Conservation (phyloP, 257 asterid species). For the Osmanthus fragrans region DNA sequence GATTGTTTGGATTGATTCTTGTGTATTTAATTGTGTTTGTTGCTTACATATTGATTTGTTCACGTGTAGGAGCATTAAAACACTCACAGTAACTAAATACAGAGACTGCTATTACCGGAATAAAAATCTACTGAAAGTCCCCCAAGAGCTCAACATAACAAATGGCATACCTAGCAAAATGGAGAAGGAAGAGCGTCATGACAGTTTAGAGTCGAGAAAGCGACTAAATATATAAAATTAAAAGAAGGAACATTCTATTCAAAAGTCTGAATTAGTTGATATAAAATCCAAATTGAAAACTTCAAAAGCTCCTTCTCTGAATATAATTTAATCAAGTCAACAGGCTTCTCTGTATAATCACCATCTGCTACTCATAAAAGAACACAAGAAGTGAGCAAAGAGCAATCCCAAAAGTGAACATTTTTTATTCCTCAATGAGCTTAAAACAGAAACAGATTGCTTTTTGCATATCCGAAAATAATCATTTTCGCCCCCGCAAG, state of each 20-base stretch:
- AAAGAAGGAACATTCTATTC: constrained; percentile 12
- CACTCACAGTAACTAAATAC: constrained; percentile 19
- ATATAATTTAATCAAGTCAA: constrained; percentile 85
- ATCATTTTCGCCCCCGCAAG: not conserved
- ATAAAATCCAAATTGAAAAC: not conserved
- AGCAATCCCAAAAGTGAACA: constrained; percentile 19
- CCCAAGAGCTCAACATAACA: constrained; percentile 85
- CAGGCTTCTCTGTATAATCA: constrained; percentile 85
- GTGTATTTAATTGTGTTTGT: no score
- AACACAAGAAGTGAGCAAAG: constrained; percentile 24
- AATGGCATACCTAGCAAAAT: constrained; percentile 74
- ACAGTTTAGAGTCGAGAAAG: not conserved
- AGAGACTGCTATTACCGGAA: constrained; percentile 69
- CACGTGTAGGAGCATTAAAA: no score
- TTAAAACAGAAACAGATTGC: not conserved
- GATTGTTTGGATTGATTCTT: no score
- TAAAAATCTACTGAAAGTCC: constrained; percentile 87
- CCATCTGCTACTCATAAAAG: constrained; percentile 71
- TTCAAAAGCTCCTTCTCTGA: constrained; percentile 79
- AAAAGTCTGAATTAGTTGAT: constrained; percentile 8
- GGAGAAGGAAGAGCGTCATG: not conserved
- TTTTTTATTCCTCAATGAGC: not conserved
- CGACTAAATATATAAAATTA: constrained; percentile 7
- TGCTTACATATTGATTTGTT: no score
- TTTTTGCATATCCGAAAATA: not conserved